A percentile compares a stretch with the other conserved stretches of the same genome.
Conservation (phyloP, 2,329 filamentous ascomycete species). For the Tricladium varicosporioides region DNA sequence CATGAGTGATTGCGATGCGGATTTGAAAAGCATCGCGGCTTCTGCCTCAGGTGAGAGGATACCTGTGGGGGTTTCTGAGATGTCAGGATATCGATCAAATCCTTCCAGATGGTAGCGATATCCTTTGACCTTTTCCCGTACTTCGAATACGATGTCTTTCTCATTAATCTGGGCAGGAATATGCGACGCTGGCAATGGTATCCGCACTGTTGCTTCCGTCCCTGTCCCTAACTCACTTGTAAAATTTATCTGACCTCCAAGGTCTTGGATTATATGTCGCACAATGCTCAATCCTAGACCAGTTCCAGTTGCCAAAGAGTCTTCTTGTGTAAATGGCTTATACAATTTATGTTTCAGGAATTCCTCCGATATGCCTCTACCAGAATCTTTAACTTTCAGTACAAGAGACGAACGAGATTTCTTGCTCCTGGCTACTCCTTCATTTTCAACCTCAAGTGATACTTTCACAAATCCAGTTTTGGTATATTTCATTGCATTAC, state of each 20-base stretch:
- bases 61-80: constrained; percentile 31
- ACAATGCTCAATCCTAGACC: constrained; percentile 65
- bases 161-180: constrained; percentile 9
- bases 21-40: constrained; percentile 28
- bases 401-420: constrained; percentile 23
- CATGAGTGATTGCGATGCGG: constrained; percentile 18
- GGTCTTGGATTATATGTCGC: constrained; percentile 54
- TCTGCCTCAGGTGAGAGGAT: constrained; percentile 29
- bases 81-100: constrained; percentile 32
- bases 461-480: constrained; percentile 49
- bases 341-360: constrained; percentile 60
- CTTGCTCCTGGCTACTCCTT: constrained; percentile 16
- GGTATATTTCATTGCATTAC: constrained; percentile 63
- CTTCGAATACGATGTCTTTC: constrained; percentile 18
- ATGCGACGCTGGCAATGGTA: constrained; percentile 23
- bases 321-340: constrained; percentile 62
- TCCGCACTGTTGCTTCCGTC: constrained; percentile 44
- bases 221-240: constrained; percentile 51
- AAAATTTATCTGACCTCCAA: constrained; percentile 59
- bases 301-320: constrained; percentile 57
- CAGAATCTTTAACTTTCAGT: constrained; percentile 58
- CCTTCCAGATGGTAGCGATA: constrained; percentile 25
- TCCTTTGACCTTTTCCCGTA: constrained; percentile 17
- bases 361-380: constrained; percentile 61
- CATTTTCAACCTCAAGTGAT: constrained; percentile 33